Percentiles rank a stretch among this genome's conserved stretches.
Conservation (phyloP, 345 rosid species). For the Eucalyptus cloeziana region DNA sequence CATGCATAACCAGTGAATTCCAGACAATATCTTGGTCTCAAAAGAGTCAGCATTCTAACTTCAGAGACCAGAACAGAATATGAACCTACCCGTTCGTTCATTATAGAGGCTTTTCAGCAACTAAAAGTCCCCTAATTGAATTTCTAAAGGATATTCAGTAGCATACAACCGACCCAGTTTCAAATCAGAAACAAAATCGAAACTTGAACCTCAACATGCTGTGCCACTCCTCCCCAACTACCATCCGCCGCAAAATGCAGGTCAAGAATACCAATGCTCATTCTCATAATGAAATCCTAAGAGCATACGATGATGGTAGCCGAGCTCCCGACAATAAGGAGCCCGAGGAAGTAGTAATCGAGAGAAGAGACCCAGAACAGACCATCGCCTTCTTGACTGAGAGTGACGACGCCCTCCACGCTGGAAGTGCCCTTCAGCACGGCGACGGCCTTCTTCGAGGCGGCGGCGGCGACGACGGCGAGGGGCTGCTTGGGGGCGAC, state of each 20-base stretch:
- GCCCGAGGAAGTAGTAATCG: background rate
- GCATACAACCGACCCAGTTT: background rate
- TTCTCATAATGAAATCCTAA: background rate
- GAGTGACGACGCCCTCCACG: slow-evolving; percentile 81
- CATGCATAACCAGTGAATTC: background rate
- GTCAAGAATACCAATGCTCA: background rate
- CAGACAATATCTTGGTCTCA: background rate
- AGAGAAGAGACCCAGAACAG: background rate
- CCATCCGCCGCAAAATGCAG: background rate
- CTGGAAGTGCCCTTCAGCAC: slow-evolving; percentile 74
- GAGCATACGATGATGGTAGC: background rate
- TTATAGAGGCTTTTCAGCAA: background rate
- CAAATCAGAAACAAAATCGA: background rate
- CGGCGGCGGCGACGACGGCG: slow-evolving; percentile 51
- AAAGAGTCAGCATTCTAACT: background rate
- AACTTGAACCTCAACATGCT: background rate
- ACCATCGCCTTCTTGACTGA: slow-evolving; percentile 77
- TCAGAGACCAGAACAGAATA: background rate
- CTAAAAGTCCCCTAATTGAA: background rate
- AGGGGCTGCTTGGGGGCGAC: slow-evolving; percentile 28
- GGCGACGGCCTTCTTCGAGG: slow-evolving; percentile 76
- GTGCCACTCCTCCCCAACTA: background rate
- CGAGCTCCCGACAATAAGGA: background rate
- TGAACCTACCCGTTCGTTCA: background rate
- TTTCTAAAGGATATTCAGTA: background rate